Evolutionary conservation across 139 green algal genomes (phyloP).

Genomic region (Coccomyxa sp.): DNA sequence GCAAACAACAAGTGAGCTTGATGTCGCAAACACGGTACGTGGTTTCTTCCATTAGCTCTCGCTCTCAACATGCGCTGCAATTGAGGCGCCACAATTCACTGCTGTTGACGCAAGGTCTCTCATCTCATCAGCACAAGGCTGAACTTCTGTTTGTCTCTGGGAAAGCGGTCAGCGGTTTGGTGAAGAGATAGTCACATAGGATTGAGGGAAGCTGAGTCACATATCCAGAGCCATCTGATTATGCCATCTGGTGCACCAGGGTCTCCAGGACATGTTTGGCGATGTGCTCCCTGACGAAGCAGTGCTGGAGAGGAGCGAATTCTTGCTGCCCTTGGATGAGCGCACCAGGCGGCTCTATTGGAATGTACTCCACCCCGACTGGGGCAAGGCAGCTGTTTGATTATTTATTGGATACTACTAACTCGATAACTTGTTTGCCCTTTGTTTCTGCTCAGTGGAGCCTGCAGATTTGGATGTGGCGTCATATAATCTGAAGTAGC

Average conservation of each 20-base stretch:
- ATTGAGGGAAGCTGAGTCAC: no score
- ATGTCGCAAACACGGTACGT: background rate
- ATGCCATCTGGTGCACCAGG: background rate
- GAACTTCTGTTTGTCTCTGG: no score
- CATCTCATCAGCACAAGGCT: background rate
- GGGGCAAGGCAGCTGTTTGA: background rate
- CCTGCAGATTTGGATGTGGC: background rate
- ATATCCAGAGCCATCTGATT: no score
- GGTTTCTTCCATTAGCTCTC: background rate
- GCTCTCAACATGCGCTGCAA: background rate
- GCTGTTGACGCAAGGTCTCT: background rate
- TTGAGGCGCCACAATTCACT: background rate
- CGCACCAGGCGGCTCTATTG: conserved; percentile 22
- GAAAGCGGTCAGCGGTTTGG: no score
- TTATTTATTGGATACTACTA: background rate
- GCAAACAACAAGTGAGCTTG: background rate
- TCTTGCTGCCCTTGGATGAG: conserved; percentile 52
- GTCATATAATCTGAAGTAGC: background rate
- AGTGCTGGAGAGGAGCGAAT: conserved; percentile 61
- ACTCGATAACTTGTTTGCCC: background rate
- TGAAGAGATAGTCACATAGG: no score
- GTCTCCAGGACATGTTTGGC: background rate
- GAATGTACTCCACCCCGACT: background rate
- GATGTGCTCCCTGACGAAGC: conserved; percentile 34
- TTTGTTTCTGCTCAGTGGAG: background rate